Evolutionary conservation across 495 filamentous ascomycete genomes (phyloP).

Genomic region (Aspergillus hancockii): DNA sequence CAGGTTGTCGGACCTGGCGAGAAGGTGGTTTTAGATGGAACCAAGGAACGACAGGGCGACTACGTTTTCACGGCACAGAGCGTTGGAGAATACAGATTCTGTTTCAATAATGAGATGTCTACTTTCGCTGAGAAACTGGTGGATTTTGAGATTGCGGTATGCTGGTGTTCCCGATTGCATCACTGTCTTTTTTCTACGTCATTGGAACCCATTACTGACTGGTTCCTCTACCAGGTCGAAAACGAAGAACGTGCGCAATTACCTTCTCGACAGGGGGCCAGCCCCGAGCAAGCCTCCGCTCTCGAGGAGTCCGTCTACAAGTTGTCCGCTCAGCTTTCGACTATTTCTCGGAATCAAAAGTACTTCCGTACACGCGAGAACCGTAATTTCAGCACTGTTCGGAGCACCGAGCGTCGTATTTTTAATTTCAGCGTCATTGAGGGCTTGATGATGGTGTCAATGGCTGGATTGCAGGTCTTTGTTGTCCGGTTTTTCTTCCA

Average conservation of each 20-base stretch:
- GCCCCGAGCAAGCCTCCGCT: slow-evolving; percentile 85
- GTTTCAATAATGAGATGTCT: slow-evolving; percentile 98
- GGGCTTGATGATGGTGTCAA: slow-evolving; percentile 85
- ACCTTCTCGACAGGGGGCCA: slow-evolving; percentile 86
- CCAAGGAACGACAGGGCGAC: slow-evolving; percentile 94
- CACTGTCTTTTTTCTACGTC: neutral
- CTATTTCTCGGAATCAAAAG: slow-evolving; percentile 95
- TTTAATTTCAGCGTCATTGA: slow-evolving; percentile 98
- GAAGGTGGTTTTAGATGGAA: slow-evolving; percentile 80
- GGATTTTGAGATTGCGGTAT: slow-evolving; percentile 96
- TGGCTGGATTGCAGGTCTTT: slow-evolving; percentile 97
- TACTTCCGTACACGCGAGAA: slow-evolving; percentile 99
- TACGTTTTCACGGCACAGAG: slow-evolving; percentile 97
- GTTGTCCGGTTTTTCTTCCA: slow-evolving; percentile 99
- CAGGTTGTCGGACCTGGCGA: slow-evolving; percentile 79
- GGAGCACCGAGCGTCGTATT: slow-evolving; percentile 91
- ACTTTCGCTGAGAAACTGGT: slow-evolving; percentile 98
- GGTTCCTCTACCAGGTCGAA: slow-evolving; percentile 67
- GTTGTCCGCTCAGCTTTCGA: slow-evolving; percentile 90
- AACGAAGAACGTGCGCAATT: slow-evolving; percentile 82
- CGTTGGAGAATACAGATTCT: slow-evolving; percentile 92
- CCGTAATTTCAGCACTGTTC: slow-evolving; percentile 96
- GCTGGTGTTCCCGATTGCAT: slow-evolving; percentile 24
- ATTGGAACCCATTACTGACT: slow-evolving; percentile 14
- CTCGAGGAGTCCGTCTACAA: slow-evolving; percentile 97